Evolutionary conservation across 768 basidiomycete species (phyloP), one percentile per base, ranked within the genome.

Genomic region (Leccinum subgranulosum): DNA sequence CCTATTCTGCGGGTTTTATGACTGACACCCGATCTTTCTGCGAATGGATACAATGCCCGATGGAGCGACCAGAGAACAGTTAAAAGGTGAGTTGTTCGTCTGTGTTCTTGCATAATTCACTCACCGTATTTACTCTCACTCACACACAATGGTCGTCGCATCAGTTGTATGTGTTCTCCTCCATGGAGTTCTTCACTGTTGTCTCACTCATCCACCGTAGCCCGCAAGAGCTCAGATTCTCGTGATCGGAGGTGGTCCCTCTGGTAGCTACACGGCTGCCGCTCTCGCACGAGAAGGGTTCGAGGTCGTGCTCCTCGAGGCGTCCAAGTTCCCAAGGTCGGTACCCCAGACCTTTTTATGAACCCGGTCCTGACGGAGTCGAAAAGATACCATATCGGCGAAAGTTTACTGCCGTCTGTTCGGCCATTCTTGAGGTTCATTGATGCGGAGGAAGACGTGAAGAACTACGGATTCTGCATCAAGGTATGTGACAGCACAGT

Each of bases 361-460:
- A 23, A 27, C 4, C 21, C 14, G 9, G 11, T 17, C 25, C 36
- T 54, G 21, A 58, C 6, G 4, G 25, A 6, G 3, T 31, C 21
- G n/a, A 31, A 51, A 36, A 59, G 62, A 25, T 63, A 62, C 34
- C 62, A 62, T 54, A 59, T 63, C 3, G 60, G 62, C 27, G 62
- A 63, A 48, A 62, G 54, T 14, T 8, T 62, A 11, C 36, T 63
- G 5, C 33, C 60, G 6, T 62, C 60, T 4, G 54, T 46, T 1
- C 54, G 49, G 2, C 53, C 52, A 19, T 63, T 62, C 34, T 45
- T 59, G 45, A 49, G 19, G 19, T 62, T 63, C 5, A 47, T 62
- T 1, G 62, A 21, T 0, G 60, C 60, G 7, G 60, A 63, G 11
- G 56, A 59, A 3, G 12, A 11, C 3, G 46, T 63, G 14, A 49